Conservation (phyloP, 495 filamentous ascomycete genomes). For the Trichoderma orchidacearum region DNA sequence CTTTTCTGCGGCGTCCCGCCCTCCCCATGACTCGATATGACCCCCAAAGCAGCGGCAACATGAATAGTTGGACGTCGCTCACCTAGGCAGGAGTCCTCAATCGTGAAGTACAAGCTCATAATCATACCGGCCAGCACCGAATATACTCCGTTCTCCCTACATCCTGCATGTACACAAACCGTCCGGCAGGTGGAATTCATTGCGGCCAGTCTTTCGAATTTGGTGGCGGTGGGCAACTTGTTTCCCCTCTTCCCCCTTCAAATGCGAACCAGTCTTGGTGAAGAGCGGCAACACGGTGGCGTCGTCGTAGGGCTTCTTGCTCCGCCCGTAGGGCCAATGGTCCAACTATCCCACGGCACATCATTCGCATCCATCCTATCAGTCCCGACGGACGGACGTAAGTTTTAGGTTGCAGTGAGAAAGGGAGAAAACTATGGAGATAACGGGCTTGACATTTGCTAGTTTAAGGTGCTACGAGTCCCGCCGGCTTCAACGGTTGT, state of each 20-base stretch:
- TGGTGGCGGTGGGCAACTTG: not conserved
- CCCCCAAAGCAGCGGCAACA: not conserved
- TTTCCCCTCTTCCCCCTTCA: not conserved
- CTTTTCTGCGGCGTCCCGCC: too few relatives aligned
- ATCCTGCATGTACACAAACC: too few relatives aligned
- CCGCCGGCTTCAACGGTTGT: not conserved
- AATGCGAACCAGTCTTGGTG: not conserved
- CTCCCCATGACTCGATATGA: not conserved
- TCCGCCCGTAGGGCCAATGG: constrained; percentile 1
- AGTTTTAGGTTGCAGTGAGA: not conserved
- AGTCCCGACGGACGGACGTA: not conserved
- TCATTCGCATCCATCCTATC: not conserved
- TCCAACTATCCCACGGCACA: not conserved
- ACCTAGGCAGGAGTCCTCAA: too few relatives aligned
- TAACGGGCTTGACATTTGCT: not conserved
- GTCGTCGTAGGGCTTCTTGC: not conserved
- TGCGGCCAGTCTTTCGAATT: not conserved
- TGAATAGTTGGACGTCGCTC: too few relatives aligned
- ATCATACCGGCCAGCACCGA: too few relatives aligned
- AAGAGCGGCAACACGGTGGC: too few relatives aligned
- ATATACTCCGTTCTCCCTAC: too few relatives aligned
- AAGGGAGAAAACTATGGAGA: not conserved
- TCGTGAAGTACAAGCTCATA: too few relatives aligned
- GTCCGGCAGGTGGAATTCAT: too few relatives aligned
- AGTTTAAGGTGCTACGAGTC: too few relatives aligned